Evolutionary conservation across 768 basidiomycete genomes (phyloP).

Genomic region (Gymnopilus dilepis): DNA sequence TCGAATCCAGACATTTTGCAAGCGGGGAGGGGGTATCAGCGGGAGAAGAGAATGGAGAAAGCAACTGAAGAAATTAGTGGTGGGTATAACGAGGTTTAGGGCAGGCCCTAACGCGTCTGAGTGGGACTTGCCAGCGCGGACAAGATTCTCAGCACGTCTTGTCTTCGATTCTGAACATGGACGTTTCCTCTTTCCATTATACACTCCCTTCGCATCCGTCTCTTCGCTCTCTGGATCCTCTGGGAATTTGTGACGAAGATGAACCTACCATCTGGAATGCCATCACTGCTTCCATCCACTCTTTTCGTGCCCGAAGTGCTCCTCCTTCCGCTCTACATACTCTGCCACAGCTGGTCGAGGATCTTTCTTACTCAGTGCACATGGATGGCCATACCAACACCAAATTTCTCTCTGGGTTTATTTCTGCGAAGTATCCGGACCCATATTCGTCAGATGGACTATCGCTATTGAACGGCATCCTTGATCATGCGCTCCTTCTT

Average conservation of each 20-base stretch:
- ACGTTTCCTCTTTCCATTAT: slow-evolving; percentile 15
- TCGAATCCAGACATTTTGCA: slow-evolving; percentile 86
- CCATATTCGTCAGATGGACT: slow-evolving; percentile 10
- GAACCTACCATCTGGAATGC: slow-evolving; percentile 35
- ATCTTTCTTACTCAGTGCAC: slow-evolving; percentile 39
- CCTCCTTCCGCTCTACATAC: slow-evolving; percentile 18
- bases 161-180: background rate
- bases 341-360: slow-evolving; percentile 34
- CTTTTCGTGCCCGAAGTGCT: slow-evolving; percentile 11
- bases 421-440: slow-evolving; percentile 23
- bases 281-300: slow-evolving; percentile 28
- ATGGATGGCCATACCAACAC: slow-evolving; percentile 32
- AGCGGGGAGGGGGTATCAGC: slow-evolving; percentile 20
- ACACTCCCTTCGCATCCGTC: slow-evolving; percentile 33
- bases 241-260: slow-evolving; percentile 32
- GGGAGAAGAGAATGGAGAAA: slow-evolving; percentile 9
- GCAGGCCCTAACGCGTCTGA: slow-evolving; percentile 38
- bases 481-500: slow-evolving; percentile 32
- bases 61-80: slow-evolving; percentile 16
- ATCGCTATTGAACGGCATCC: slow-evolving; percentile 27
- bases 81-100: slow-evolving; percentile 37
- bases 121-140: background rate
- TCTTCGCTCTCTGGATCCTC: slow-evolving; percentile 30
- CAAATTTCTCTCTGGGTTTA: slow-evolving; percentile 26
- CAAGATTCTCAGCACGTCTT: too few species aligned